phyloP scores from a whole-genome alignment of 1,284 basidiomycete species.

The Melampsora occidentalis region DNA sequence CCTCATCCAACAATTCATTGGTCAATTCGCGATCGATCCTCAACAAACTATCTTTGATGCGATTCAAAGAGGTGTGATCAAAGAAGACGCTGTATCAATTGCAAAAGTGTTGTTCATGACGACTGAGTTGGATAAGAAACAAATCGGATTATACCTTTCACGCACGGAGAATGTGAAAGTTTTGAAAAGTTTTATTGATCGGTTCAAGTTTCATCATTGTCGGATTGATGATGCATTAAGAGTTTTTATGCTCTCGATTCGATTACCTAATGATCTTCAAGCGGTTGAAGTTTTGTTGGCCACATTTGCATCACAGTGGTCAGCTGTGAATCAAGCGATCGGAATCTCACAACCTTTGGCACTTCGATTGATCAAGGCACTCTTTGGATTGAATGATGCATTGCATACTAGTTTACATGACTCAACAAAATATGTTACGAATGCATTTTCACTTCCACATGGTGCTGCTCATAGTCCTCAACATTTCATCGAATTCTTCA shows the following conservation, averaged over 20 bases:
- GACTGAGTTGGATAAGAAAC: conserved; percentile 75
- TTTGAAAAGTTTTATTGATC: conserved; percentile 77
- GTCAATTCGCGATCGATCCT: conserved; percentile 44
- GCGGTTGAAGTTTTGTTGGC: conserved; percentile 65
- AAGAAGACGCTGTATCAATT: conserved; percentile 65
- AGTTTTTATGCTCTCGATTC: conserved; percentile 76
- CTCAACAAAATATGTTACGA: conserved; percentile 37
- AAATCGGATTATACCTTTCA: conserved; percentile 76
- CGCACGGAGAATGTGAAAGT: conserved; percentile 66
- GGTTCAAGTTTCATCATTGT: conserved; percentile 76
- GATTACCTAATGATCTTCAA: conserved; percentile 64
- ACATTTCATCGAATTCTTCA: background rate
- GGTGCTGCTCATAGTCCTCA: conserved; percentile 2
- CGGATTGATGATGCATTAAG: conserved; percentile 84
- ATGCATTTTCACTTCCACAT: conserved; percentile 21
- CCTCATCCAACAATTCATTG: conserved; percentile 47
- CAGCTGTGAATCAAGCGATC: conserved; percentile 71
- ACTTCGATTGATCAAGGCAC: conserved; percentile 72
- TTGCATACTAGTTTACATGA: conserved; percentile 47
- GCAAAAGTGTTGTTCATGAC: conserved; percentile 81
- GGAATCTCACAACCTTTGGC: conserved; percentile 74
- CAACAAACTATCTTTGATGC: conserved; percentile 47
- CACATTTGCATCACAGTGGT: conserved; percentile 82
- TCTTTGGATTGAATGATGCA: conserved; percentile 74
- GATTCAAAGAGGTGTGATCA: conserved; percentile 55